Base-by-base conservation (phyloP, 148 eudicot genomes). In the Chenopodium quinoa region DNA sequence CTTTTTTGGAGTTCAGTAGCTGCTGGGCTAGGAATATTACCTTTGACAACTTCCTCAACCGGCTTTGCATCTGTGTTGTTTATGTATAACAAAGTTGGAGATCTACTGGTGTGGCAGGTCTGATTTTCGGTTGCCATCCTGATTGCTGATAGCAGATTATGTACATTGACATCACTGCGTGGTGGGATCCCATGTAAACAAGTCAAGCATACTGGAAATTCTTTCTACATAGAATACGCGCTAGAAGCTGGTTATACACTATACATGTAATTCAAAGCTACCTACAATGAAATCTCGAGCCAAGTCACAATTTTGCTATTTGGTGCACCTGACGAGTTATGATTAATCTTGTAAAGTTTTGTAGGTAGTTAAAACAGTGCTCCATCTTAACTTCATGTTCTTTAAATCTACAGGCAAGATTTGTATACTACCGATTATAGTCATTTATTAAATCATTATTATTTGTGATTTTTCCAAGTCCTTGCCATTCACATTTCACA, bases 71-170 rank as follows among this genome's bases (percentile, higher is more conserved):
- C 67, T 73, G 8, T 19, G 78, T 52, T 10, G 58, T 65, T 17
- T 47, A 40, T 56, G 75, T 73, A 69, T 46, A 65, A 84, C 79
- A 81, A 46, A 69, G 34, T 60, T 40, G 44, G 27, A 77, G 69
- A 19, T 58, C 4, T 68, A 22, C 80, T 67, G 66, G 25, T 32
- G 29, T 29, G 44, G 31, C n/a, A 40, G 14, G 32, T 65, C 68
- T 37, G n/a, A 13, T 17, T 69, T 52, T 14, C 9, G 56, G 32
- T 31, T 19, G 72, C 71, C 64, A n/a, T 67, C 75, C 48, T 31
- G 48, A 8, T 73, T 7, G 23, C 63, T 75, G 82, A 54, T 76
- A 34, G 56, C 63, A n/a, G 20, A 50, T 46, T 80, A 56, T 48
- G 72, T 71, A 32, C 14, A 47, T 80, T 71, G 79, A 52, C 62